Evolutionary conservation across 2,329 filamentous ascomycete species (phyloP).

Genomic region (Pseudogymnoascus sp.): DNA sequence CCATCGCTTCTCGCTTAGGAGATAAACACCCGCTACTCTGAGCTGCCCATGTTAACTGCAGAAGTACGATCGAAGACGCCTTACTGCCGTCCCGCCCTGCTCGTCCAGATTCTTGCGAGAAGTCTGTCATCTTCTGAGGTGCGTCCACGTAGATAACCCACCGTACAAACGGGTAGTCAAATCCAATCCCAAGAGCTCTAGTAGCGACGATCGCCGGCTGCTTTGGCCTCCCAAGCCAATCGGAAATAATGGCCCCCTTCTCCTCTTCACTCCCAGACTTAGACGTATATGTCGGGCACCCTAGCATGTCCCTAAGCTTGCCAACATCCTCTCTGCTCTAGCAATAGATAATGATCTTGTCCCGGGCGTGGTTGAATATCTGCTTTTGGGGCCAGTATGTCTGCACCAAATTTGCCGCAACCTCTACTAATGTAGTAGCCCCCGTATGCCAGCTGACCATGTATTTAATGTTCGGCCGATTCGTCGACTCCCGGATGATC

Average conservation of each 20-base stretch:
- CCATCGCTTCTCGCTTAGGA: slow-evolving; percentile 12
- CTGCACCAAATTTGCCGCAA: too few species aligned
- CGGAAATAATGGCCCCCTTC: background rate
- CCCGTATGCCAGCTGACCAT: too few species aligned
- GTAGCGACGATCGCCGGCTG: background rate
- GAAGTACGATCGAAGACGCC: slow-evolving; percentile 1
- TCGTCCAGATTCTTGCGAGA: background rate
- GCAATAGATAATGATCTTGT: slow-evolving; percentile 18
- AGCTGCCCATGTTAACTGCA: background rate
- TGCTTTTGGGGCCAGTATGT: background rate
- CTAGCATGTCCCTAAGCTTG: slow-evolving; percentile 10
- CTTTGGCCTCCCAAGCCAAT: too few species aligned
- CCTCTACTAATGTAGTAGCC: too few species aligned
- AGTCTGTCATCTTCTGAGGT: background rate
- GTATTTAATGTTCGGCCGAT: too few species aligned
- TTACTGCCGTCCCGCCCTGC: background rate
- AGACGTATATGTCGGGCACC: slow-evolving; percentile 9
- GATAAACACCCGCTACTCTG: background rate
- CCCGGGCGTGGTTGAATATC: slow-evolving; percentile 9
- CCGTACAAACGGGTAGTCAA: background rate
- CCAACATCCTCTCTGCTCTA: slow-evolving; percentile 10
- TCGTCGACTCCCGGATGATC: too few species aligned
- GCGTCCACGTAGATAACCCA: background rate
- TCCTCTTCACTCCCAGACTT: slow-evolving; percentile 10
- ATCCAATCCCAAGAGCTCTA: background rate